phyloP scores from a whole-genome alignment of 2,329 filamentous ascomycete genomes.

The Phaeoacremonium minimum region DNA sequence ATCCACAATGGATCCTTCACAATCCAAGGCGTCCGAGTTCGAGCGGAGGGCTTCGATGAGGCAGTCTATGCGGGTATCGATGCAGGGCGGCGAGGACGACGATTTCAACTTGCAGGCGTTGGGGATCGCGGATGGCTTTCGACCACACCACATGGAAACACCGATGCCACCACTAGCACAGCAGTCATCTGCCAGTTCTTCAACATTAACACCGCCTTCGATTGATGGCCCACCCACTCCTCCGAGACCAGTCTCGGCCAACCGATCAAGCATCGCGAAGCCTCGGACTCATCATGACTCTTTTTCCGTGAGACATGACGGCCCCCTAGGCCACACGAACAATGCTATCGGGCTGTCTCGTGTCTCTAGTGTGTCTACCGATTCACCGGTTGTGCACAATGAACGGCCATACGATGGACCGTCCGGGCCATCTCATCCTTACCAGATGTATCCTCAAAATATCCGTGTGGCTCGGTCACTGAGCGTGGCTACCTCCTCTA shows the following conservation, averaged over 20 bases:
- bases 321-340: slow-evolving; percentile 26
- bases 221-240: slow-evolving; percentile 1
- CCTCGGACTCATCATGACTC: slow-evolving; percentile 43
- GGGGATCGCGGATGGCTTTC: slow-evolving; percentile 10
- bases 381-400: slow-evolving; percentile 31
- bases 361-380: slow-evolving; percentile 27
- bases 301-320: slow-evolving; percentile 48
- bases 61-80: slow-evolving; percentile 7
- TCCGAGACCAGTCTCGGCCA: slow-evolving; percentile 22
- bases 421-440: slow-evolving; percentile 76
- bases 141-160: background rate
- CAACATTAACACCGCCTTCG: background rate
- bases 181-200: background rate
- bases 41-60: slow-evolving; percentile 10
- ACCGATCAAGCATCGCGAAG: slow-evolving; percentile 52
- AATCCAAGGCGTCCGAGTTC: slow-evolving; percentile 6
- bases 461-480: slow-evolving; percentile 71
- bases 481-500: slow-evolving; percentile 55
- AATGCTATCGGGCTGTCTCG: slow-evolving; percentile 14
- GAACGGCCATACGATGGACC: slow-evolving; percentile 67
- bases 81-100: slow-evolving; percentile 5
- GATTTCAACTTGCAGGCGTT: slow-evolving; percentile 8
- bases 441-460: slow-evolving; percentile 77
- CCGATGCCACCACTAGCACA: background rate
- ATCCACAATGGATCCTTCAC: slow-evolving; percentile 6